These are phyloP conservation scores for Arthrocladium fulminans DNA, from an alignment of 2,329 filamentous ascomycete genomes.

Conservation along the genomic window DNA sequence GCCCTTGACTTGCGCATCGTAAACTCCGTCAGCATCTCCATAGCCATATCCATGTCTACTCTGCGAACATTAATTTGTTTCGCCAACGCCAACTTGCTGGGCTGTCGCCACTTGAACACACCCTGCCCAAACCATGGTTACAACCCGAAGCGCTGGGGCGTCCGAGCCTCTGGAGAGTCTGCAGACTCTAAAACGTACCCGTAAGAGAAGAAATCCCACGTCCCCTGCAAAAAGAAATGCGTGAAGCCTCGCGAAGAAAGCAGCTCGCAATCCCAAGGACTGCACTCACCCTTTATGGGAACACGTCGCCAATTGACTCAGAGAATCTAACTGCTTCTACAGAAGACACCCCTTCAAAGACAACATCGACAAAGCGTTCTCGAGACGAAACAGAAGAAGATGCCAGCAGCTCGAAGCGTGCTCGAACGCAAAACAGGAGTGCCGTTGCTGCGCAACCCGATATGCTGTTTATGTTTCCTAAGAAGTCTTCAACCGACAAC, in stretches of 20 bases:
- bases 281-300: not conserved
- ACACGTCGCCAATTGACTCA: not conserved
- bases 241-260: not conserved
- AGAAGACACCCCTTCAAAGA: conserved; percentile 1
- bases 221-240: not conserved
- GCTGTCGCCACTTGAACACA: too few relatives aligned
- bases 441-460: not conserved
- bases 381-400: not conserved
- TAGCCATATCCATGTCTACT: too few relatives aligned
- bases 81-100: too few relatives aligned
- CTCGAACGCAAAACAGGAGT: not conserved
- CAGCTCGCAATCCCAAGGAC: not conserved
- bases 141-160: conserved; percentile 3
- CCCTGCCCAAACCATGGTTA: conserved; percentile 8
- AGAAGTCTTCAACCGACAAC: not conserved
- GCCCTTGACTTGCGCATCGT: too few relatives aligned
- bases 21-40: too few relatives aligned
- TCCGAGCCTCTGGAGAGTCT: conserved; percentile 6
- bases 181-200: not conserved
- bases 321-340: conserved; percentile 6
- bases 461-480: conserved; percentile 2
- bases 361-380: conserved; percentile 1
- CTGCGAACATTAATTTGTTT: too few relatives aligned
- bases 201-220: conserved; percentile 4
- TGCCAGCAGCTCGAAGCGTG: not conserved